These are phyloP conservation scores for Ambispora gerdemannii DNA, from an alignment of 192 early-diverging fungal genomes.

Conservation along the genomic window DNA sequence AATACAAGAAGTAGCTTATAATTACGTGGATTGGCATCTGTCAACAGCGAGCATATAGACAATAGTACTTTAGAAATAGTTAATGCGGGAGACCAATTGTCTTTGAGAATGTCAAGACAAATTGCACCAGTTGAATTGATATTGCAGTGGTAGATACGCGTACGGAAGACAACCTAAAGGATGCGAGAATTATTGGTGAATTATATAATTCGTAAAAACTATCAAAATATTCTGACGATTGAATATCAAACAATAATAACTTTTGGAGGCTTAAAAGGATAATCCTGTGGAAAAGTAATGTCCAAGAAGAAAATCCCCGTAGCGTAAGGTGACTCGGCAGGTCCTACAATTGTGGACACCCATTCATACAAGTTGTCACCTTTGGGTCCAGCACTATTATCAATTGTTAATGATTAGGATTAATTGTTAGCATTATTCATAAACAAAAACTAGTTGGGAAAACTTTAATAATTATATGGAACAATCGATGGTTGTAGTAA, in stretches of 20 bases:
- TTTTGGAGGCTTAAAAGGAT: conserved; percentile 96
- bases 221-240: background rate
- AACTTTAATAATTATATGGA: too few relatives aligned
- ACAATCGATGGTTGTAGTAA: too few relatives aligned
- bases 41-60: conserved; percentile 91
- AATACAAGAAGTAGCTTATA: background rate
- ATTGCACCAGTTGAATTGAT: conserved; percentile 89
- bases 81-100: conserved; percentile 95
- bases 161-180: conserved; percentile 76
- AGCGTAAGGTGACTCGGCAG: conserved; percentile 83
- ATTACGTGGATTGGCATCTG: conserved; percentile 90
- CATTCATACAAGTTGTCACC: conserved; percentile 96
- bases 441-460: too few relatives aligned
- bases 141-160: conserved; percentile 97
- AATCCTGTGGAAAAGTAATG: conserved; percentile 87
- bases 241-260: conserved; percentile 35
- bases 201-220: background rate
- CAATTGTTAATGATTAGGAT: background rate
- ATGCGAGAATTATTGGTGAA: background rate
- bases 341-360: conserved; percentile 92
- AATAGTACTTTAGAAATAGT: conserved; percentile 95
- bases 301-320: conserved; percentile 93
- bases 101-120: conserved; percentile 94
- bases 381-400: conserved; percentile 83
- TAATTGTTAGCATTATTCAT: too few relatives aligned